phyloP scores from a whole-genome alignment of 1,284 basidiomycete species.

The Sanguinoderma infundibulare region DNA sequence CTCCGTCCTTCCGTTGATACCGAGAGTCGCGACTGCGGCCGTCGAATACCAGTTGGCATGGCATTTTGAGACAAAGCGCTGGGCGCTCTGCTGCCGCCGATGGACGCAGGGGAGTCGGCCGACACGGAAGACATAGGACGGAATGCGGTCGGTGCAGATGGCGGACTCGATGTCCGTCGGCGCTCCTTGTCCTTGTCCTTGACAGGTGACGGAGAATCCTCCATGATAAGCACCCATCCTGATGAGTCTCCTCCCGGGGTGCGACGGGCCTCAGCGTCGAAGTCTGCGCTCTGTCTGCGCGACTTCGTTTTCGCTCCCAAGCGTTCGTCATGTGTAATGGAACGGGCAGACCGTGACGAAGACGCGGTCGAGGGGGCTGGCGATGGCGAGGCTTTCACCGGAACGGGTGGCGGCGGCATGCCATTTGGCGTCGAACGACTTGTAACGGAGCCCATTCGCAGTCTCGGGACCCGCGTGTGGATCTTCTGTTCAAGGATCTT shows the following conservation, averaged over 20 bases:
- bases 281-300: constrained; percentile 38
- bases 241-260: constrained; percentile 61
- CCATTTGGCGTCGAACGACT: constrained; percentile 48
- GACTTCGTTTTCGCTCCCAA: constrained; percentile 23
- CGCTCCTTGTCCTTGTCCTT: constrained; percentile 59
- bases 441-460: constrained; percentile 77
- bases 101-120: constrained; percentile 40
- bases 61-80: constrained; percentile 45
- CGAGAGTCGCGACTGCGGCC: constrained; percentile 75
- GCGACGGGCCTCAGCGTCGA: constrained; percentile 34
- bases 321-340: constrained; percentile 33
- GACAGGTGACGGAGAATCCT: constrained; percentile 74
- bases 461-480: constrained; percentile 78
- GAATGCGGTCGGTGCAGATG: constrained; percentile 35
- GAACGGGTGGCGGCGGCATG: constrained; percentile 35
- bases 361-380: constrained; percentile 35
- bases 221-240: constrained; percentile 85
- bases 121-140: constrained; percentile 40
- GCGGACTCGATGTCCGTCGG: constrained; percentile 65
- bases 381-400: constrained; percentile 30
- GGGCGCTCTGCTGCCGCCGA: constrained; percentile 36
- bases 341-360: constrained; percentile 28
- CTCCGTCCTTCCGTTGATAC: constrained; percentile 45
- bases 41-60: constrained; percentile 47
- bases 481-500: constrained; percentile 82